These are phyloP conservation scores for Aspergillus novoparasiticus DNA, from an alignment of 2,329 filamentous ascomycete genomes.

Conservation along the genomic window DNA sequence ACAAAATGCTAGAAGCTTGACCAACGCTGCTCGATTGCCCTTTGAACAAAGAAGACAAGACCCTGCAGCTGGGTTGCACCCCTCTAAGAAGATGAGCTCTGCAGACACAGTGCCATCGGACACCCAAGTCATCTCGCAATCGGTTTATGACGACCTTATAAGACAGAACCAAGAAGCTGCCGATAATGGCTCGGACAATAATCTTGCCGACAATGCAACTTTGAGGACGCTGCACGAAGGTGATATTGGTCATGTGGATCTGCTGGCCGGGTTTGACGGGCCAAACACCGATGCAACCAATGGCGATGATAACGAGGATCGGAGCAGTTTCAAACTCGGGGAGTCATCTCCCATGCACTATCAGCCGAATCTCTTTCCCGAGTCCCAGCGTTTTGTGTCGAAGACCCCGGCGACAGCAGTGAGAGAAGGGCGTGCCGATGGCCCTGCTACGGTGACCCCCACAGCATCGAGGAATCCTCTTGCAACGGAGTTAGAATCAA, in stretches of 20 bases:
- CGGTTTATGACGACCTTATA: slow-evolving; percentile 45
- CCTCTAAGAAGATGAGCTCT: slow-evolving; percentile 34
- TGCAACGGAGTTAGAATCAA: slow-evolving; percentile 36
- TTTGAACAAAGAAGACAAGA: slow-evolving; percentile 19
- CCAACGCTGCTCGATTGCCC: slow-evolving; percentile 16
- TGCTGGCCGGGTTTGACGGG: slow-evolving; percentile 42
- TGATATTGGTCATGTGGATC: slow-evolving; percentile 47
- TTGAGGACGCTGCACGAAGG: slow-evolving; percentile 44
- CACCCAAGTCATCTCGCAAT: slow-evolving; percentile 50
- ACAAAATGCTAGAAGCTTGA: slow-evolving; percentile 24
- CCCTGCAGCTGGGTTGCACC: slow-evolving; percentile 21
- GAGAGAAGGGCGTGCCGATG: slow-evolving; percentile 35
- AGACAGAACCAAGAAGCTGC: slow-evolving; percentile 37
- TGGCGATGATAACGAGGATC: slow-evolving; percentile 56
- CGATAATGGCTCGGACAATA: slow-evolving; percentile 25
- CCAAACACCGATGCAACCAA: slow-evolving; percentile 23
- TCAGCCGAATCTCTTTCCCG: slow-evolving; percentile 46
- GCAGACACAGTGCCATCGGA: slow-evolving; percentile 40
- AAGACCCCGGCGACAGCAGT: slow-evolving; percentile 44
- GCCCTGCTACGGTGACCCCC: slow-evolving; percentile 39
- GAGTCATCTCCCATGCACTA: slow-evolving; percentile 42
- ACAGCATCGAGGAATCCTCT: slow-evolving; percentile 47
- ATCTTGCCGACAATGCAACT: slow-evolving; percentile 35
- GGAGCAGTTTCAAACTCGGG: slow-evolving; percentile 33
- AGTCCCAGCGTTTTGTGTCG: slow-evolving; percentile 49